These are phyloP conservation scores for Claviceps sp. DNA, from an alignment of 2,329 filamentous ascomycete genomes.

Conservation along the genomic window DNA sequence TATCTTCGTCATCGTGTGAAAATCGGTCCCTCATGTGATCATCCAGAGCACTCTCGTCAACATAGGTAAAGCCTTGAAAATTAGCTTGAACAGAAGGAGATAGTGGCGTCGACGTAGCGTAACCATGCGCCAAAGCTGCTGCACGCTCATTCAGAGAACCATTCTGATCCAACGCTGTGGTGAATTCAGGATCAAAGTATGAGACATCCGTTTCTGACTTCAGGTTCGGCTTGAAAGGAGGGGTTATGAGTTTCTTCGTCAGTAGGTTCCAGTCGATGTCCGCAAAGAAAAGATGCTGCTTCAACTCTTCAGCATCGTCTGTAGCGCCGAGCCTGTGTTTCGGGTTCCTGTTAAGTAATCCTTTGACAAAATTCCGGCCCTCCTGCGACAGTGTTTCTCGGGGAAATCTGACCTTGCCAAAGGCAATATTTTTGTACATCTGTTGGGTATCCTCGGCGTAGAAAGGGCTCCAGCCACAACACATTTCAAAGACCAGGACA, in stretches of 20 bases:
- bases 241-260: constrained; percentile 80
- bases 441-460: constrained; percentile 98
- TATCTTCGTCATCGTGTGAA: constrained; percentile 41
- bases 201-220: constrained; percentile 93
- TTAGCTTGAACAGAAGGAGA: constrained; percentile 95
- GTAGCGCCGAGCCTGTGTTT: constrained; percentile 87
- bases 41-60: constrained; percentile 93
- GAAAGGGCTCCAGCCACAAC: constrained; percentile 97
- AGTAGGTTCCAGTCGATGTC: constrained; percentile 90
- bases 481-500: constrained; percentile 98
- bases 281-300: constrained; percentile 84
- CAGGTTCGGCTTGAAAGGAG: constrained; percentile 94
- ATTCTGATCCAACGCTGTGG: constrained; percentile 77
- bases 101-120: constrained; percentile 79
- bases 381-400: constrained; percentile 88
- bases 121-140: constrained; percentile 70
- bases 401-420: constrained; percentile 94
- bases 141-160: constrained; percentile 85
- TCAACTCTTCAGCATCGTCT: constrained; percentile 85
- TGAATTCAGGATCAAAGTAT: constrained; percentile 98
- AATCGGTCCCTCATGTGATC: constrained; percentile 55
- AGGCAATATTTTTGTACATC: constrained; percentile 99
- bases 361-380: constrained; percentile 96
- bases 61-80: constrained; percentile 96
- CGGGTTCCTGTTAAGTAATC: constrained; percentile 89